phyloP scores from a whole-genome alignment of 2,329 filamentous ascomycete genomes.

The Apiospora aurea region DNA sequence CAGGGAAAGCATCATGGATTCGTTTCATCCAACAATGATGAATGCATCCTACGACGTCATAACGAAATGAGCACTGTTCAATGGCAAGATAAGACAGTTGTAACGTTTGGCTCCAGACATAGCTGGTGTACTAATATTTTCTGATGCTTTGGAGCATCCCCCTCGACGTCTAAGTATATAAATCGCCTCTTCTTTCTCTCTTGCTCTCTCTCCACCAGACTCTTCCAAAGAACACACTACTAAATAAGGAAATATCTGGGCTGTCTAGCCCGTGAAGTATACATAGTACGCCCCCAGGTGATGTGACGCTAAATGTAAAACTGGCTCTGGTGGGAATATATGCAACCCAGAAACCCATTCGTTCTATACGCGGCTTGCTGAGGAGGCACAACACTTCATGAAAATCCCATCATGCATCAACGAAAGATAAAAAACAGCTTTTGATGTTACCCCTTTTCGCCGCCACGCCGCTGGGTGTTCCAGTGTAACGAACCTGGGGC shows the following conservation, averaged over 20 bases:
- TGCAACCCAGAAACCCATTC: not conserved
- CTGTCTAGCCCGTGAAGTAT: slow-evolving; percentile 13
- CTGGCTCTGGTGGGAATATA: not conserved
- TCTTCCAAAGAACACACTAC: not conserved
- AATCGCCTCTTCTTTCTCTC: not conserved
- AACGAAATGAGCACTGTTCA: not conserved
- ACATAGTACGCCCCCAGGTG: slow-evolving; percentile 10
- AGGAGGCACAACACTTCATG: not conserved
- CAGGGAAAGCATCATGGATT: not conserved
- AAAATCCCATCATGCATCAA: slow-evolving; percentile 14
- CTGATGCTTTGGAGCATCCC: not conserved
- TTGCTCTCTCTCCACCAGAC: not conserved
- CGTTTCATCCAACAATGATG: not conserved
- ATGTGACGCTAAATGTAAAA: slow-evolving; percentile 11
- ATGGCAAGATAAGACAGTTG: not conserved
- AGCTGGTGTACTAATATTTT: slow-evolving; percentile 11
- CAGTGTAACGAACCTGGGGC: not conserved
- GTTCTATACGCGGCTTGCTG: slow-evolving; percentile 21
- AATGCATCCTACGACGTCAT: not conserved
- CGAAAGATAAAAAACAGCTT: not conserved
- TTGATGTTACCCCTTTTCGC: slow-evolving; percentile 12
- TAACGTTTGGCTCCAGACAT: not conserved
- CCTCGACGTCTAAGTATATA: slow-evolving; percentile 12
- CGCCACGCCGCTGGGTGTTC: not conserved
- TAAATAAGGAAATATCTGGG: slow-evolving; percentile 2